Percentiles rank a stretch among this genome's conserved stretches.
Conservation (phyloP, 257 asterid species). For the Petunia secreta region DNA sequence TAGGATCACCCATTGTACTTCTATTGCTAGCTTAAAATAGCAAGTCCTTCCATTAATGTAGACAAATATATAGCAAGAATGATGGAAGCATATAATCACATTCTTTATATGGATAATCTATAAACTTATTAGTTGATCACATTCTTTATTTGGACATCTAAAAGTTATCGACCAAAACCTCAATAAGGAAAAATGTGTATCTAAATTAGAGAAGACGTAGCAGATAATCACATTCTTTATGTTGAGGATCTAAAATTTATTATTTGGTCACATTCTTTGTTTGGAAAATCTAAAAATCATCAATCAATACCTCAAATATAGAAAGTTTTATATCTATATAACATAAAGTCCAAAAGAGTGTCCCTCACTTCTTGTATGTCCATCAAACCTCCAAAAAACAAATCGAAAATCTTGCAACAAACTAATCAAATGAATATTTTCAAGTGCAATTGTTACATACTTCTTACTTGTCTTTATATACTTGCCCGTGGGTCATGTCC, state of each 20-base stretch:
- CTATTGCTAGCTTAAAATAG: background rate
- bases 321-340: background rate
- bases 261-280: slow-evolving; percentile 13
- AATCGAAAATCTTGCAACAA: background rate
- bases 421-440: slow-evolving; percentile 14
- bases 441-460: background rate
- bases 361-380: too few relatives aligned
- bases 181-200: background rate
- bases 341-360: background rate
- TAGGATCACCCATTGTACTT: background rate
- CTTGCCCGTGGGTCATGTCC: slow-evolving; percentile 3
- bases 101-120: slow-evolving; percentile 29
- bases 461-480: background rate
- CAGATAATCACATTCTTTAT: slow-evolving; percentile 35
- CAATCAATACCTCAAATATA: background rate
- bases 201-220: background rate
- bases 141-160: slow-evolving; percentile 26
- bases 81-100: slow-evolving; percentile 32
- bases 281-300: slow-evolving; percentile 25
- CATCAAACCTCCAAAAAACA: background rate
- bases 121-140: background rate
- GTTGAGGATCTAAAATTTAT: background rate
- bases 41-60: background rate
- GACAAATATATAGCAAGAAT: background rate
- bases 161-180: slow-evolving; percentile 3